Evolutionary conservation across 108 stramenopile species (phyloP).

Genomic region (Fistulifera pelliculosa): DNA sequence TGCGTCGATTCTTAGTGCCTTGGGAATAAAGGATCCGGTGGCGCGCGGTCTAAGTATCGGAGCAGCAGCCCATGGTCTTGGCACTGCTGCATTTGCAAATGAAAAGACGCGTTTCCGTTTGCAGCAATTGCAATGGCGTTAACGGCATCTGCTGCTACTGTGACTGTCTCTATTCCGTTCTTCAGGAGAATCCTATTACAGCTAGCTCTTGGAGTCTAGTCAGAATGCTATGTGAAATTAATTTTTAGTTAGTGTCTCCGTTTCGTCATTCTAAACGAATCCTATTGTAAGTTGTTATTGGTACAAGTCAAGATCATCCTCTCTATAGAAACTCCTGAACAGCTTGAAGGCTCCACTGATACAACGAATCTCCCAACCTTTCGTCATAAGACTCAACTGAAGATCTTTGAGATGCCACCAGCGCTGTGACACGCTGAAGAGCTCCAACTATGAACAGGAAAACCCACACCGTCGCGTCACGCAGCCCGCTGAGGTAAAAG

Average conservation of each 20-base stretch:
- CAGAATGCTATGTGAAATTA: too few species aligned
- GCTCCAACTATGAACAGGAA: slow-evolving; percentile 4
- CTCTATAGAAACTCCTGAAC: slow-evolving; percentile 10
- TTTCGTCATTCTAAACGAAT: too few species aligned
- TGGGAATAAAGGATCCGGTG: slow-evolving; percentile 77
- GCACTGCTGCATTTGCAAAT: slow-evolving; percentile 82
- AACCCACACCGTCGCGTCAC: neutral
- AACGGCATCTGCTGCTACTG: slow-evolving; percentile 65
- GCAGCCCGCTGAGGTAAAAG: neutral
- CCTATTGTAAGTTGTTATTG: too few species aligned
- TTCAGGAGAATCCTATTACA: slow-evolving; percentile 36
- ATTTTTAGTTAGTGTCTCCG: too few species aligned
- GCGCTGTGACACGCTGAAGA: slow-evolving; percentile 15
- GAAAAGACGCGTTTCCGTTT: slow-evolving; percentile 91
- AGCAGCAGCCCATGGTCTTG: slow-evolving; percentile 86
- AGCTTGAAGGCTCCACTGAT: slow-evolving; percentile 35
- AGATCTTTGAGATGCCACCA: slow-evolving; percentile 4
- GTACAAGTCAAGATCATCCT: too few species aligned
- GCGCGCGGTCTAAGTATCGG: slow-evolving; percentile 85
- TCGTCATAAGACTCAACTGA: slow-evolving; percentile 25
- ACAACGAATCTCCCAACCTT: slow-evolving; percentile 25
- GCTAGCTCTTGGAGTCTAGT: slow-evolving; percentile 45
- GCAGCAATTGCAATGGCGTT: slow-evolving; percentile 88
- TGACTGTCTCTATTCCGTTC: slow-evolving; percentile 55
- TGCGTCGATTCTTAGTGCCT: slow-evolving; percentile 50